Percentiles rank a stretch among this genome's conserved stretches.
These are phyloP conservation scores for Grosmannia serpens DNA, from an alignment of 2,329 filamentous ascomycete genomes.

Conservation along the genomic window DNA sequence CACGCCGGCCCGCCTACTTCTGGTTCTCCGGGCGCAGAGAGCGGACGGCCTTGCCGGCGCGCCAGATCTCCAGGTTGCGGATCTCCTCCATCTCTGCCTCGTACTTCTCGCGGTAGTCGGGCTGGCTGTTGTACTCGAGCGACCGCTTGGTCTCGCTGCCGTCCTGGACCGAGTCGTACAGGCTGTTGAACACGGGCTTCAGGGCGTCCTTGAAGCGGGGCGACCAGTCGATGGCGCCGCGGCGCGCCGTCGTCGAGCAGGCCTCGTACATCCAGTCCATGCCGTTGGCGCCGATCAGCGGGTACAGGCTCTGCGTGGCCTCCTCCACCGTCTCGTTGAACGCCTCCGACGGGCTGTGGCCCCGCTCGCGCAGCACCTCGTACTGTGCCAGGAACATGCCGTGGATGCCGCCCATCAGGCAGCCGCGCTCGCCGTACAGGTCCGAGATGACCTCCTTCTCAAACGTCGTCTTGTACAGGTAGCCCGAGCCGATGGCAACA, in stretches of 20 bases:
- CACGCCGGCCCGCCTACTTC: conserved; percentile 43
- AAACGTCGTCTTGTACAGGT: conserved; percentile 99
- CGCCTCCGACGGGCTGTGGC: conserved; percentile 93
- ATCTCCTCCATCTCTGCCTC: conserved; percentile 99
- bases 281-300: conserved; percentile 89
- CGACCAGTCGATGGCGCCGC: conserved; percentile 98
- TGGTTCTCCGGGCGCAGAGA: conserved; percentile 79
- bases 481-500: conserved; percentile 92
- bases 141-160: conserved; percentile 93
- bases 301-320: conserved; percentile 96
- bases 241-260: conserved; percentile 96
- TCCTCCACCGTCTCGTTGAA: conserved; percentile 99
- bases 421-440: conserved; percentile 98
- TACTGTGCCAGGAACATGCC: conserved; percentile 99
- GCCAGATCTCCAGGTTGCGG: conserved; percentile 96
- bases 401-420: conserved; percentile 99
- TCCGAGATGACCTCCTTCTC: conserved; percentile 99
- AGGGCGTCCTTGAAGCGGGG: conserved; percentile 94
- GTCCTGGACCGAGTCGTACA: conserved; percentile 86
- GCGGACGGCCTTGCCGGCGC: conserved; percentile 94
- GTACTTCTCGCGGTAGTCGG: conserved; percentile 94
- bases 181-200: conserved; percentile 96
- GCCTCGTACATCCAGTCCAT: conserved; percentile 99
- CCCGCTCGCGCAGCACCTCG: conserved; percentile 97
- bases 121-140: conserved; percentile 91